Evolutionary conservation across 371 early-diverging fungal species (phyloP), one percentile per base, ranked within the genome.

Genomic region (Choanephora cucurbitarum): DNA sequence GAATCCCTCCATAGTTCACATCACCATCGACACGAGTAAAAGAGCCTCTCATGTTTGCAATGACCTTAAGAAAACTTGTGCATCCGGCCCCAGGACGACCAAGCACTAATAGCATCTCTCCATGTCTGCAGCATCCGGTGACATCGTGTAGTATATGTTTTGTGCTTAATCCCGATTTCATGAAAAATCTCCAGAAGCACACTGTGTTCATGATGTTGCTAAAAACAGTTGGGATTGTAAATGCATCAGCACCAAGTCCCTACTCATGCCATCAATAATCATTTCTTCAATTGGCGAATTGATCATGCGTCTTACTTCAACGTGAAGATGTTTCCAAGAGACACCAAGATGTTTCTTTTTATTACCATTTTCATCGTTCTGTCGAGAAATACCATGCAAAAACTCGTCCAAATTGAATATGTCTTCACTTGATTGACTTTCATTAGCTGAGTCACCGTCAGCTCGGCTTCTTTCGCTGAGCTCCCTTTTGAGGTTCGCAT

Each of bases 21-120:
- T 65, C 69, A 32, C 90, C 90, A 1, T 60, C 47, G 15, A 90
- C 73, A 0, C 57, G 57, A 34, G 79, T 80, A 64, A 80, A 90
- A 22, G 83, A 77, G 44, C 70, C 70, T 42, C 86, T 83, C 41
- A 84, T 77, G 55, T 87, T 86, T 22, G 87, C 79, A 10, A 88
- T 70, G 8, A 87, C 80, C 17, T 84, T 81, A 23, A 89, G 64
- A 31, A 89, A 58, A n/a, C 84, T 84, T 7, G 86, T 83, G 53
- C 87, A 86, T 41, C 90, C 90, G 2, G 88, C 71, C 19, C 86
- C 88, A 10, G 90, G 90, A 17, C 85, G 81, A 3, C 90, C 90
- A 13, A 89, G 75, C 2, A 88, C 87, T 10, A 89, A 59, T 24
- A 89, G 60, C 88, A 89, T 88, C 60, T 89, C 88, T 17, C 90